phyloP scores from a whole-genome alignment of 257 asterid genomes.

The Nicotiana noctiflora region DNA sequence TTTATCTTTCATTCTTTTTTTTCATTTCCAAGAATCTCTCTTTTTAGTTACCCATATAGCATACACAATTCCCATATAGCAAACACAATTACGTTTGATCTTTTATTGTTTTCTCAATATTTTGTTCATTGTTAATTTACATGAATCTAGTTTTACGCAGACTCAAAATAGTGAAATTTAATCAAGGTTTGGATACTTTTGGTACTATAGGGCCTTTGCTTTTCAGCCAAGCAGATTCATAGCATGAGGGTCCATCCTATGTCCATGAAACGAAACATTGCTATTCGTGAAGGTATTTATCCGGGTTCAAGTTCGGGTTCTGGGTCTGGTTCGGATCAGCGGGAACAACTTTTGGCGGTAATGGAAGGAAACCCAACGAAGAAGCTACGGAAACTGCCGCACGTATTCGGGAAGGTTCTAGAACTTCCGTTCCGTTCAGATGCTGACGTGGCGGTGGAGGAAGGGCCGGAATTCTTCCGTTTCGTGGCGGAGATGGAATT shows the following conservation, averaged over 20 bases:
- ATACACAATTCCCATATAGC: not conserved
- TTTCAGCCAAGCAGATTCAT: conserved; percentile 10
- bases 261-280: conserved; percentile 19
- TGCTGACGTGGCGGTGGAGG: conserved; percentile 57
- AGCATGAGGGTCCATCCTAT: conserved; percentile 24
- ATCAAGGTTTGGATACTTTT: conserved; percentile 17
- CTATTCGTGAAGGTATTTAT: conserved; percentile 7
- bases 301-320: not conserved
- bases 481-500: conserved; percentile 33
- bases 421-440: conserved; percentile 60
- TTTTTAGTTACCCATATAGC: not conserved
- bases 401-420: conserved; percentile 59
- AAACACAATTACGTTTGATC: not conserved
- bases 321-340: not conserved
- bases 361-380: conserved; percentile 29
- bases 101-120: not conserved
- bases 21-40: not conserved
- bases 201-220: conserved; percentile 22
- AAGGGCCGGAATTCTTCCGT: conserved; percentile 41
- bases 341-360: not conserved
- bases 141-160: not conserved
- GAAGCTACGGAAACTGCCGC: conserved; percentile 60
- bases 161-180: conserved; percentile 8
- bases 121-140: not conserved
- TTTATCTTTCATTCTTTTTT: not conserved